A percentile compares a stretch with the other conserved stretches of the same genome.
Conservation (phyloP, 148 eudicot species). For the Hydrangea macrophylla region DNA sequence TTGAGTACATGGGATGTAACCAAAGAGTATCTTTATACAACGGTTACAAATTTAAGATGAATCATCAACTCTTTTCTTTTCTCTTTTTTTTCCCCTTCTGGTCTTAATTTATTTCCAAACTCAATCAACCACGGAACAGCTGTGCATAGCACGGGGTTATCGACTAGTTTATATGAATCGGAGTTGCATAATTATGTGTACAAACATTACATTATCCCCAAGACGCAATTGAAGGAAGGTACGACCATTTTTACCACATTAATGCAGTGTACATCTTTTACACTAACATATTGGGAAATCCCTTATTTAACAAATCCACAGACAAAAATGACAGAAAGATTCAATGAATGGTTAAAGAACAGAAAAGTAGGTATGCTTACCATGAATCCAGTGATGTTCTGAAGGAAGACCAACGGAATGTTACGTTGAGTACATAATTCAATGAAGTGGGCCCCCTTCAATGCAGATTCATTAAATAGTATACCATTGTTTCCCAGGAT, state of each 20-base stretch:
- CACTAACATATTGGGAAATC: too few species aligned
- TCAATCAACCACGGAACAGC: too few species aligned
- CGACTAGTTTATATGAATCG: too few species aligned
- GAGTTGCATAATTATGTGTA: neutral
- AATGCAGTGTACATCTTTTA: neutral
- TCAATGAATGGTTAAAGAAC: neutral
- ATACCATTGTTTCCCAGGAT: constrained; percentile 94
- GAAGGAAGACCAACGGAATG: constrained; percentile 93
- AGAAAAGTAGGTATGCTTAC: constrained; percentile 31
- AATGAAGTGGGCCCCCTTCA: constrained; percentile 95
- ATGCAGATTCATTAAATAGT: constrained; percentile 85
- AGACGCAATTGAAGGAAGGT: neutral
- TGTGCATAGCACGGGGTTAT: too few species aligned
- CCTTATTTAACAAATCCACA: neutral
- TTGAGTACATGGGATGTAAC: too few species aligned
- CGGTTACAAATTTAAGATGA: too few species aligned
- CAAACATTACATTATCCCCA: neutral
- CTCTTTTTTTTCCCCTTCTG: too few species aligned
- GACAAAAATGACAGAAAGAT: neutral
- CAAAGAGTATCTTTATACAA: too few species aligned
- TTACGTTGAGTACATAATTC: constrained; percentile 92
- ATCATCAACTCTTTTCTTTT: too few species aligned
- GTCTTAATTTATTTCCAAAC: too few species aligned
- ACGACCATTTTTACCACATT: neutral
- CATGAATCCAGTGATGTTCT: constrained; percentile 99